phyloP scores from a whole-genome alignment of 73 alveolate genomes.

The Paramecium tetraurelia region DNA sequence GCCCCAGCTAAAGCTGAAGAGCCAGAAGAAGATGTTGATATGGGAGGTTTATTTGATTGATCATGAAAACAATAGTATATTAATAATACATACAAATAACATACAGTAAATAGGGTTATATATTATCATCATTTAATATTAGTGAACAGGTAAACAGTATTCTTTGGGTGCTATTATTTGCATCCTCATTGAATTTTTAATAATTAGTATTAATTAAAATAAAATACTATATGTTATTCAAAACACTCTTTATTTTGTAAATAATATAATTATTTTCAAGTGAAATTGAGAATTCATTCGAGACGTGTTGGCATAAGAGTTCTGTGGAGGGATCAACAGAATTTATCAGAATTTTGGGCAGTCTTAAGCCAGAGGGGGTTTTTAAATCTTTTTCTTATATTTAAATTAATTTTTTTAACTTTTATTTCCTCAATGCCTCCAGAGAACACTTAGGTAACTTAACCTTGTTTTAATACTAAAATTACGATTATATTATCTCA shows the following conservation, averaged over 20 bases:
- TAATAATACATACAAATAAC: neutral
- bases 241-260: neutral
- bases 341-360: conserved; percentile 15
- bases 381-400: conserved; percentile 16
- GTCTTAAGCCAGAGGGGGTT: neutral
- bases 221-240: neutral
- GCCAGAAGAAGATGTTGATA: conserved; percentile 92
- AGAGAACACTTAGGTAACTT: neutral
- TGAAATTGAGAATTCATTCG: neutral
- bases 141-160: neutral
- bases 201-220: too few relatives aligned
- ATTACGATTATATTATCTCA: neutral
- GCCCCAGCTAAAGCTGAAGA: conserved; percentile 77
- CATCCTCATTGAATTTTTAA: neutral
- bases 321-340: neutral
- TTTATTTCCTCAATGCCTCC: conserved; percentile 18
- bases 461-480: neutral
- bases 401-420: conserved; percentile 14
- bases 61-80: conserved; percentile 33
- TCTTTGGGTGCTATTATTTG: neutral
- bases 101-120: neutral
- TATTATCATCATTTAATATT: neutral
- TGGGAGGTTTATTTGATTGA: conserved; percentile 93
- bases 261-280: neutral
- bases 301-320: neutral